A percentile compares a stretch with the other conserved stretches of the same genome.
Evolutionary conservation across 1,284 basidiomycete species (phyloP).

Genomic region (Takashimella koratensis): DNA sequence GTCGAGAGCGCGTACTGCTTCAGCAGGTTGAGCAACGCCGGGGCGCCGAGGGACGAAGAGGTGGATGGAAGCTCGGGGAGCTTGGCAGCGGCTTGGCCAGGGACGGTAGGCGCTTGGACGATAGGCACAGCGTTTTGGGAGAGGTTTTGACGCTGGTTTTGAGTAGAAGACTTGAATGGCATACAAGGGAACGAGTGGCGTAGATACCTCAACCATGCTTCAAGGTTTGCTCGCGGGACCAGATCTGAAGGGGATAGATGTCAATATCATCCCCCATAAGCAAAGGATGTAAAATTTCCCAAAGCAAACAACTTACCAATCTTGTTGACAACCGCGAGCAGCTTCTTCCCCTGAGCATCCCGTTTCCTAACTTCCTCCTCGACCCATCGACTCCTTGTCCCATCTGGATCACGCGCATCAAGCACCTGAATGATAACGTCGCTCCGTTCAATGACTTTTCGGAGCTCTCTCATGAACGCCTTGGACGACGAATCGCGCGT

Average conservation of each 20-base stretch:
- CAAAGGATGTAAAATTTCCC: too few species aligned
- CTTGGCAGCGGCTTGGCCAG: constrained; percentile 45
- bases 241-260: constrained; percentile 64
- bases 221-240: constrained; percentile 81
- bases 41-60: constrained; percentile 58
- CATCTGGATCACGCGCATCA: constrained; percentile 88
- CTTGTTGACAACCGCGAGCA: constrained; percentile 89
- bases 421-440: constrained; percentile 79
- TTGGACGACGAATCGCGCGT: constrained; percentile 54
- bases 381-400: constrained; percentile 77
- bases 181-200: constrained; percentile 89
- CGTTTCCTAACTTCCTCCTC: constrained; percentile 84
- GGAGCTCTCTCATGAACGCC: constrained; percentile 68
- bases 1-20: constrained; percentile 81
- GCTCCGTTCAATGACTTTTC: constrained; percentile 89
- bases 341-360: constrained; percentile 78
- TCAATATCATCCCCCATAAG: constrained; percentile 8
- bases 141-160: constrained; percentile 73
- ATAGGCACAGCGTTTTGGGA: constrained; percentile 50
- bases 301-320: constrained; percentile 60
- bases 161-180: constrained; percentile 85
- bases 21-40: constrained; percentile 72
- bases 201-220: constrained; percentile 84
- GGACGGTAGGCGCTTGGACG: constrained; percentile 29
- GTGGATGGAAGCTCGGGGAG: constrained; percentile 56